Percentiles rank a stretch among this genome's conserved stretches.
Evolutionary conservation across 2,329 filamentous ascomycete genomes (phyloP).

Genomic region (Venturia aucupariae): DNA sequence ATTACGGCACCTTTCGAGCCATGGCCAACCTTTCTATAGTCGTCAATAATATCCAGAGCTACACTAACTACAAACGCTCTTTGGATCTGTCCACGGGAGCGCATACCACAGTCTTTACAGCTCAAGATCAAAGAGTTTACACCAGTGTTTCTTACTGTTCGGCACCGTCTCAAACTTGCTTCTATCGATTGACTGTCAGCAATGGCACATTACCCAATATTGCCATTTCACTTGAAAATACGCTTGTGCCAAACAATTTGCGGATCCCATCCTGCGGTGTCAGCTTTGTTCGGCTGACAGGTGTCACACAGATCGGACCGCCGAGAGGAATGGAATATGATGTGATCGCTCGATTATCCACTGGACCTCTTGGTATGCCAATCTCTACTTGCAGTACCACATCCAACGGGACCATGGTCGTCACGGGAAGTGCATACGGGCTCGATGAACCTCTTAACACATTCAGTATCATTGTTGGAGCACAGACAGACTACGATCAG

Average conservation of each 20-base stretch:
- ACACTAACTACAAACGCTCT: conserved; percentile 31
- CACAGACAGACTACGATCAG: conserved; percentile 42
- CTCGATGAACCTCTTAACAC: conserved; percentile 18
- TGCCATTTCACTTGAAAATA: conserved; percentile 35
- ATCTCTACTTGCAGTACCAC: conserved; percentile 16
- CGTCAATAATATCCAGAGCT: conserved; percentile 25
- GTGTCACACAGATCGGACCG: conserved; percentile 32
- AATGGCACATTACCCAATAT: conserved; percentile 31
- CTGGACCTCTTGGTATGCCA: conserved; percentile 17
- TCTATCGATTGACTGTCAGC: conserved; percentile 28
- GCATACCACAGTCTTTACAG: conserved; percentile 23
- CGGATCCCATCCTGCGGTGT: conserved; percentile 26
- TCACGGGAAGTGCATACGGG: conserved; percentile 18
- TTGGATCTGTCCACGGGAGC: conserved; percentile 38
- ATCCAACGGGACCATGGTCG: conserved; percentile 14
- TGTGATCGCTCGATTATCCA: conserved; percentile 24
- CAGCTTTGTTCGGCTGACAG: conserved; percentile 25
- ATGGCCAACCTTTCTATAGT: conserved; percentile 38
- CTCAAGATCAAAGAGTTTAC: conserved; percentile 24
- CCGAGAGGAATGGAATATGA: conserved; percentile 39
- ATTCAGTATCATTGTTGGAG: conserved; percentile 35
- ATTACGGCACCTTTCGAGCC: conserved; percentile 40
- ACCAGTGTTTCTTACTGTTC: conserved; percentile 38
- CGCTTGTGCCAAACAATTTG: conserved; percentile 24
- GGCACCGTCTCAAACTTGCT: conserved; percentile 33